Evolutionary conservation across 495 filamentous ascomycete genomes (phyloP).

Genomic region (Talaromyces ruber): DNA sequence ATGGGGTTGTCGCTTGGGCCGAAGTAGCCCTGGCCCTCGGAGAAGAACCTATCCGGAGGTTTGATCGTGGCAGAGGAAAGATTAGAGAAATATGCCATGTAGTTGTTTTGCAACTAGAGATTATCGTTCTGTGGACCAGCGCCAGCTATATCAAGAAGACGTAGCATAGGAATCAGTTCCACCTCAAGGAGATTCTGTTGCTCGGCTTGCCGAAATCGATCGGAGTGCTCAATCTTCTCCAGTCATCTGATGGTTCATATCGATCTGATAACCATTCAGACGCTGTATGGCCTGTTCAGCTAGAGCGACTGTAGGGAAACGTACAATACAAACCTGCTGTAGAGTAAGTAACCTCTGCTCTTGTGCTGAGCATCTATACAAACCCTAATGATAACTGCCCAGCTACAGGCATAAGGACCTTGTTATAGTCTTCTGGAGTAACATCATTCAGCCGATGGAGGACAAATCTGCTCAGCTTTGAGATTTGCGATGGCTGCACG

Average conservation of each 20-base stretch:
- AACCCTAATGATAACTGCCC: not conserved
- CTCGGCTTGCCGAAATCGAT: not conserved
- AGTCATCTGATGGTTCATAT: not conserved
- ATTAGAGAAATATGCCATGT: not conserved
- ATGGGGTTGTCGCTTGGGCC: conserved; percentile 7
- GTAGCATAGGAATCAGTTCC: not conserved
- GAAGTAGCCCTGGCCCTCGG: conserved; percentile 12
- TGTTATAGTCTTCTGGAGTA: not conserved
- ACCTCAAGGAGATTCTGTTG: not conserved
- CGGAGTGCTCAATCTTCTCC: not conserved
- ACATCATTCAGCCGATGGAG: not conserved
- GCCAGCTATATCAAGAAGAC: not conserved
- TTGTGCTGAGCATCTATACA: not conserved
- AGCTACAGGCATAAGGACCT: not conserved
- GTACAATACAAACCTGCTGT: not conserved
- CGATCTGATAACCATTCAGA: not conserved
- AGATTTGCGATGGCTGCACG: not conserved
- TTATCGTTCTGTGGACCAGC: not conserved
- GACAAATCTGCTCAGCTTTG: not conserved
- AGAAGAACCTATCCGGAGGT: conserved; percentile 5
- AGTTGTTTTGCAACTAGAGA: not conserved
- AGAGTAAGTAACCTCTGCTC: not conserved
- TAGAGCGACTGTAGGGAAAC: not conserved
- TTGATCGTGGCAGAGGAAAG: not conserved
- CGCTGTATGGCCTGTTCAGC: not conserved